Evolutionary conservation across 73 alveolate species (phyloP), one percentile per base, ranked within the genome.

Genomic region (Paraurostyla sp.): DNA sequence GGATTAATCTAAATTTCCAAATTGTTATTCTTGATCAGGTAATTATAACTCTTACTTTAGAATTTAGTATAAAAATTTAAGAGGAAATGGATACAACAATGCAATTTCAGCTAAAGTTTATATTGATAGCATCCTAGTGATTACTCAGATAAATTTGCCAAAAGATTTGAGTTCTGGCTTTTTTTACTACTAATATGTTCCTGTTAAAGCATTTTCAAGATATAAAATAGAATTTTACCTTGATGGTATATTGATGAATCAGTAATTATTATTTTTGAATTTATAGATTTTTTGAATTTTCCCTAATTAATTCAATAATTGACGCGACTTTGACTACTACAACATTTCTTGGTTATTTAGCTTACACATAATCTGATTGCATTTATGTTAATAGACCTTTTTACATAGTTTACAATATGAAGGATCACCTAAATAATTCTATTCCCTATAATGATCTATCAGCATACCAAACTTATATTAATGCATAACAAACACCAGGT

Each of bases 301-400:
- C 11, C 38, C 3, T 65, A 15, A 65, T 65, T 6, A 65, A 65
- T 38, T 38, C 60, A 2, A 3, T 38, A 1, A 1, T 65, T 9
- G 82, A 65, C 41, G 82, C 82, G 20, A 22, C 51, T 13, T 45
- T 2, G 27, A 73, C 87, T 0, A 23, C 13, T 22, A 43, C 42
- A 6, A 23, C 43, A 30, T 50, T 43, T 23, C 49, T 43, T 30
- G 87, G 87, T 9, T 73, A 73, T 30, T 6, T 73, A 22, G 71
- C 87, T 4, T 50, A 48, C 27, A 48, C 48, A 23, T 16, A 73
- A 45, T 43, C 4, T 23, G 87, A 73, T 36, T 73, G 87, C 33
- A 1, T 73, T 11, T 73, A 43, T 30, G 71, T 50, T 16, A 45
- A 50, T 73, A 73, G 87, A 36, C 87, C 87, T 2, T 43, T 73